Base-by-base conservation (phyloP, 306 rosid genomes). In the Castanea mollissima region DNA sequence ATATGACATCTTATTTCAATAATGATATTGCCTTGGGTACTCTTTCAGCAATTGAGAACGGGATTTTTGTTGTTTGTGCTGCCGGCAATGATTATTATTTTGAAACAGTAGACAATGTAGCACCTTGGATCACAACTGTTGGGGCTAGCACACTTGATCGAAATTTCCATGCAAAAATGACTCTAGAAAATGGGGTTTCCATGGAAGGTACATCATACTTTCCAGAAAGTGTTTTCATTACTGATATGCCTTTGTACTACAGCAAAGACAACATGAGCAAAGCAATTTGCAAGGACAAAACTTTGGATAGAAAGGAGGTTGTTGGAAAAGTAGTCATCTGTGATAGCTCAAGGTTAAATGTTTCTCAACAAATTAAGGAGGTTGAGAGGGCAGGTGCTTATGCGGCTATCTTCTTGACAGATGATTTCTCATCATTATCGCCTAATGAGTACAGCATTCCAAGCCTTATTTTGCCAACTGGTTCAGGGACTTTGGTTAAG, bases 51-150 rank as follows among this genome's bases (percentile, higher is more conserved):
- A 63, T 8, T 49, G 54, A 49, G 13, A 49, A 3, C 2, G 16
- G 54, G 54, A 49, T 49, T 49, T 49, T 49, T 12, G 75, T 77
- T 7, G 32, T 70, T 0, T 57, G 63, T 34, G 10, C 79, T 12
- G 82, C 71, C 0, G 38, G 71, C 4, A 82, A 82, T 51, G 10
- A 15, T 12, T 46, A 49, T 1, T 3, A 25, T 1, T 19, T 14
- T n/a, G 5, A 9, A 0, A 2, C 25, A 4, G 73, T 20, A 21
- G 9, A 2, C 16, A 77, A 77, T 9, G 78, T 72, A 25, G 78
- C 78, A 9, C 78, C 79, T 0, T 81, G 85, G 85, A 76, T 76
- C 67, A 60, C 60, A 3, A 81, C 81, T 18, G 77, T 70, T 3
- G 85, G 69, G 6, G 85, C 78, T 3, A 62, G 63, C 0, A 63